Conservation (phyloP, 2,329 filamentous ascomycete genomes). For the Xylariaceae sp. region DNA sequence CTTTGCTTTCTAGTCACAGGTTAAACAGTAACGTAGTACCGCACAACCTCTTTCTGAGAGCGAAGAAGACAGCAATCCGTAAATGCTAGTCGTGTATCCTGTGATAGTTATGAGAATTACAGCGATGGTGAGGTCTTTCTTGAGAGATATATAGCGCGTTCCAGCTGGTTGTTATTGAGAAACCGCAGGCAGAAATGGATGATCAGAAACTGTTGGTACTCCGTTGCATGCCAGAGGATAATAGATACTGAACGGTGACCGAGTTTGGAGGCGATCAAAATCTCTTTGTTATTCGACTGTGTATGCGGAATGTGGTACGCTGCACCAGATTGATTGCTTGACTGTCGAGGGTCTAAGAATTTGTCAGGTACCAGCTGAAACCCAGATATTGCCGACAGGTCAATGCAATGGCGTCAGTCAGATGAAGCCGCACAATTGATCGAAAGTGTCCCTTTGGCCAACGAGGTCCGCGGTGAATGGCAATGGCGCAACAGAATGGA, state of each 20-base stretch:
- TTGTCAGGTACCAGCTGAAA: constrained; percentile 11
- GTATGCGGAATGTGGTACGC: neutral
- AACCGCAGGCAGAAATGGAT: constrained; percentile 23
- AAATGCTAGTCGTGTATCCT: constrained; percentile 4
- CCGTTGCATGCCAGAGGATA: constrained; percentile 14
- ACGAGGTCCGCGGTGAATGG: neutral
- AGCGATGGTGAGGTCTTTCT: neutral
- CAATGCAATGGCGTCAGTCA: neutral
- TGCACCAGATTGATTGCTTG: constrained; percentile 17
- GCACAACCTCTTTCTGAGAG: constrained; percentile 13
- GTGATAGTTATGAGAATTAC: neutral
- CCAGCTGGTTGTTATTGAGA: constrained; percentile 6
- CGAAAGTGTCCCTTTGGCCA: neutral
- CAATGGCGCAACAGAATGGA: neutral
- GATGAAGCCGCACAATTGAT: neutral
- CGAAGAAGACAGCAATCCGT: constrained; percentile 12
- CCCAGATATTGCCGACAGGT: constrained; percentile 9
- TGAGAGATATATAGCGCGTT: constrained; percentile 1
- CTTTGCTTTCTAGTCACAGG: constrained; percentile 19
- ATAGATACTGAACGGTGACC: constrained; percentile 12
- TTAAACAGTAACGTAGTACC: constrained; percentile 28
- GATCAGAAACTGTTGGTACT: constrained; percentile 19
- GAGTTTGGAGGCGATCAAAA: constrained; percentile 8
- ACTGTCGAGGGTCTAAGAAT: neutral
- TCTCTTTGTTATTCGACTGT: constrained; percentile 15